Conservation (phyloP, 352 stramenopile species). For the Phytophthora vignae region DNA sequence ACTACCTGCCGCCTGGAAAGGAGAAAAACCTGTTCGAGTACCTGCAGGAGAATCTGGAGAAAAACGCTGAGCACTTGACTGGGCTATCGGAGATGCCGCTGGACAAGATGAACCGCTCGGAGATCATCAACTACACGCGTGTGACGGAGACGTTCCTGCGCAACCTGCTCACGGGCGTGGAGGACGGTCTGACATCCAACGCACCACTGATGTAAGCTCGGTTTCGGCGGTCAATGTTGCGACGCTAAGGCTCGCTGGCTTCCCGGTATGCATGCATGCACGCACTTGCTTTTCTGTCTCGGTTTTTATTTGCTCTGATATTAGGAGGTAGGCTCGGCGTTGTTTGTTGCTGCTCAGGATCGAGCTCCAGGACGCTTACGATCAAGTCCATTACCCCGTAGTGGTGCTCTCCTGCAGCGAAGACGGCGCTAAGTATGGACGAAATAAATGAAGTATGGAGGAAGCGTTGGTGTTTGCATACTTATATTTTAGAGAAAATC, state of each 20-base stretch:
- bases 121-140: conserved; percentile 96
- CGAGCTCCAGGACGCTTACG: conserved; percentile 13
- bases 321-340: conserved; percentile 34
- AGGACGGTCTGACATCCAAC: conserved; percentile 86
- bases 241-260: conserved; percentile 21
- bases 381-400: background rate
- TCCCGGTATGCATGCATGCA: conserved; percentile 28
- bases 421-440: conserved; percentile 27
- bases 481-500: conserved; percentile 44
- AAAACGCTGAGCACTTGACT: conserved; percentile 93
- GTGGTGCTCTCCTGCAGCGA: conserved; percentile 9
- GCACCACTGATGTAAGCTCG: conserved; percentile 39
- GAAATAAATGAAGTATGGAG: conserved; percentile 37
- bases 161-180: conserved; percentile 91
- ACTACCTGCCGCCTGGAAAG: conserved; percentile 91
- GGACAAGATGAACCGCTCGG: conserved; percentile 92
- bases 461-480: conserved; percentile 27
- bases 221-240: conserved; percentile 15
- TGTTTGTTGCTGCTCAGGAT: conserved; percentile 27
- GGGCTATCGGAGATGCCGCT: conserved; percentile 92
- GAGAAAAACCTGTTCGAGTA: conserved; percentile 96
- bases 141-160: conserved; percentile 94
- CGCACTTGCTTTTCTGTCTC: conserved; percentile 34
- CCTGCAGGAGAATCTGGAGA: conserved; percentile 94
- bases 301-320: conserved; percentile 42